Evolutionary conservation across 192 early-diverging fungal genomes (phyloP), one percentile per base, ranked within the genome.

Genomic region (Dimargaris cristalligena): DNA sequence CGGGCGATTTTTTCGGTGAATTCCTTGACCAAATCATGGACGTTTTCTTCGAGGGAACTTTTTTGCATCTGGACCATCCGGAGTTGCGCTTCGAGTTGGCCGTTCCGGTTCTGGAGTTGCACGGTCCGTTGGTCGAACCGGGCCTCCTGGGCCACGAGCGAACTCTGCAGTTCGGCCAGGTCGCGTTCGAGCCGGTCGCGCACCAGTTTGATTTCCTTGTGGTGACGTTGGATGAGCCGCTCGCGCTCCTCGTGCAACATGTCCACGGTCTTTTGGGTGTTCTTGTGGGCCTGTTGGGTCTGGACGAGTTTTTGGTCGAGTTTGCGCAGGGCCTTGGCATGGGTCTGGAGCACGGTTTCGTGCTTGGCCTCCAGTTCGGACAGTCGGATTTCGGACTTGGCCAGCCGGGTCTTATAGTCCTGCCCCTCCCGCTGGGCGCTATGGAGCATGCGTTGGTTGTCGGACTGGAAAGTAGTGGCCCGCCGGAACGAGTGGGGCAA

Each of bases 21-120:
- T 33, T 56, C 54, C 16, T 33, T 13, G 10, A 33, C 54, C 54
- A 56, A 23, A 2, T 56, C 31, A 33, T 56, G 54, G 11, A 56
- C 54, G 34, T 56, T 34, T 13, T 29, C 54, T 33, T 56, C 54
- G 9, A 56, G 34, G 11, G 54, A 33, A 18, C 4, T 3, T 18
- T 56, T 56, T 33, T 56, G 54, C 54, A 56, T 56, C 54, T 56
- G 54, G 31, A 56, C 54, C 54, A 56, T 33, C 34, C 54, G 54
- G 14, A 56, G 34, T 33, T 56, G 54, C 31, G 54, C 54, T 23
- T 56, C 54, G 23, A 56, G 18, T 14, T 56, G 54, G 29, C 13
- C 18, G 34, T 29, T 1, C 1, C 23, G 26, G 2, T 33, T 33
- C 14, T 56, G 10, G 11, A n/a, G 26, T 23, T 56, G 54, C 20